phyloP scores from a whole-genome alignment of 176 grass and related monocot species.

The Pharus latifolius region DNA sequence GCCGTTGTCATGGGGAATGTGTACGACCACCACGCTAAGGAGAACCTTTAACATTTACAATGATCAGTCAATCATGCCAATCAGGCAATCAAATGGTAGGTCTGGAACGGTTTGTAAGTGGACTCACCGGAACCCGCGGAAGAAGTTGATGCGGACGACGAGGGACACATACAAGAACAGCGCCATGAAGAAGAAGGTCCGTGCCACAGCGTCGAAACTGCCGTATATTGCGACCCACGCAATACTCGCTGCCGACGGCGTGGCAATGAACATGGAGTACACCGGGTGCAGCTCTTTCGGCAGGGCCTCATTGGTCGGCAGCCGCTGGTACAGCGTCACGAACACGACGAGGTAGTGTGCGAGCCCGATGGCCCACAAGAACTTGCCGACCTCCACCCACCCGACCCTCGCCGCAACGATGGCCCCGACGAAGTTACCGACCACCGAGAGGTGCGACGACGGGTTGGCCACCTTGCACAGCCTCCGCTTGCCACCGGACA shows the following conservation, averaged over 20 bases:
- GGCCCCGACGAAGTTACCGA: conserved; percentile 96
- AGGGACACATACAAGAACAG: conserved; percentile 86
- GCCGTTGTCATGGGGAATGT: conserved; percentile 98
- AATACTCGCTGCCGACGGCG: conserved; percentile 88
- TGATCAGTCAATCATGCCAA: background rate
- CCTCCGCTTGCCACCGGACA: conserved; percentile 82
- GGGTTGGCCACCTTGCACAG: conserved; percentile 98
- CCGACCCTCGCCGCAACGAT: conserved; percentile 84
- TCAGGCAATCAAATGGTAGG: background rate
- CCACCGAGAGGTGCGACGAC: conserved; percentile 87
- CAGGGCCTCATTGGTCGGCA: conserved; percentile 88
- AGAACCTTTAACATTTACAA: conserved; percentile 45
- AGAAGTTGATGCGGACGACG: conserved; percentile 96
- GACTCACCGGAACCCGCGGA: conserved; percentile 79
- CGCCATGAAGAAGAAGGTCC: conserved; percentile 87
- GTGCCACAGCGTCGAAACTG: conserved; percentile 68
- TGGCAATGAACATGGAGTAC: conserved; percentile 99
- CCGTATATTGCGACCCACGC: conserved; percentile 81
- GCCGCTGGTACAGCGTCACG: conserved; percentile 86
- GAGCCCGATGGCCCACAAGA: conserved; percentile 82
- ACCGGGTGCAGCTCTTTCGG: conserved; percentile 95
- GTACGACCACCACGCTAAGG: conserved; percentile 97
- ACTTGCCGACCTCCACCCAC: conserved; percentile 76
- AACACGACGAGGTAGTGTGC: conserved; percentile 95
- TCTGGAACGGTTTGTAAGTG: background rate